A percentile compares a stretch with the other conserved stretches of the same genome.
Conservation (phyloP, 768 basidiomycete species). For the Phallus indusiatus region DNA sequence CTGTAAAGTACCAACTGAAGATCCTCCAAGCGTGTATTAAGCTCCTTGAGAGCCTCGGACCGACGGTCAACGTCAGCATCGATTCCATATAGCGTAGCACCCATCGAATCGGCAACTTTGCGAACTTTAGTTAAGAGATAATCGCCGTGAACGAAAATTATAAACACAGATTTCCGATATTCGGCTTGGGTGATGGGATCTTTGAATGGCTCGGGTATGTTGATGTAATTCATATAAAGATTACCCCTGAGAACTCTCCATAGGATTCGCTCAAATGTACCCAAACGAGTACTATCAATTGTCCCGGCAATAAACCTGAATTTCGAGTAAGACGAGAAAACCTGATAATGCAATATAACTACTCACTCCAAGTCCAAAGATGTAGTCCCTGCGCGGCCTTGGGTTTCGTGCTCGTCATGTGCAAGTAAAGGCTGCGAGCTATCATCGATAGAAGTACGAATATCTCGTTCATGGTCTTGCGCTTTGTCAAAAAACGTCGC, state of each 20-base stretch:
- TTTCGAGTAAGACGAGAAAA: not conserved
- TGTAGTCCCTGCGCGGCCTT: conserved; percentile 33
- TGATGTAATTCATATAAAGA: conserved; percentile 97
- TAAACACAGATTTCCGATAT: conserved; percentile 96
- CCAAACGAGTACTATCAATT: conserved; percentile 83
- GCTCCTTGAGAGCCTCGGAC: conserved; percentile 80
- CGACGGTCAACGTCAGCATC: conserved; percentile 93
- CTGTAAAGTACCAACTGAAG: conserved; percentile 83
- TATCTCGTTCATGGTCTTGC: conserved; percentile 66
- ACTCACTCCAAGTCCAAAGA: conserved; percentile 86
- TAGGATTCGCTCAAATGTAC: conserved; percentile 92
- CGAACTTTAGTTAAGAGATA: conserved; percentile 92
- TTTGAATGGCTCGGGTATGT: conserved; percentile 87
- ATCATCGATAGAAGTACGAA: conserved; percentile 86
- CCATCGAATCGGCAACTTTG: conserved; percentile 98
- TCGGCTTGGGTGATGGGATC: conserved; percentile 77
- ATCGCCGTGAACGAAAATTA: conserved; percentile 97
- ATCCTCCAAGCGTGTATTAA: conserved; percentile 83
- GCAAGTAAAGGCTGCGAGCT: conserved; percentile 84
- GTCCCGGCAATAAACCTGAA: conserved; percentile 89
- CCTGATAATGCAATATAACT: not conserved
- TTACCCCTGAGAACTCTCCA: conserved; percentile 98
- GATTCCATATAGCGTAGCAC: conserved; percentile 92
- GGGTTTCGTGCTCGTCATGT: conserved; percentile 76
- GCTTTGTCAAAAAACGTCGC: conserved; percentile 94